Percentiles rank a stretch among this genome's conserved stretches.
phyloP scores from a whole-genome alignment of 495 filamentous ascomycete species.

The Haplographium delicatum region DNA sequence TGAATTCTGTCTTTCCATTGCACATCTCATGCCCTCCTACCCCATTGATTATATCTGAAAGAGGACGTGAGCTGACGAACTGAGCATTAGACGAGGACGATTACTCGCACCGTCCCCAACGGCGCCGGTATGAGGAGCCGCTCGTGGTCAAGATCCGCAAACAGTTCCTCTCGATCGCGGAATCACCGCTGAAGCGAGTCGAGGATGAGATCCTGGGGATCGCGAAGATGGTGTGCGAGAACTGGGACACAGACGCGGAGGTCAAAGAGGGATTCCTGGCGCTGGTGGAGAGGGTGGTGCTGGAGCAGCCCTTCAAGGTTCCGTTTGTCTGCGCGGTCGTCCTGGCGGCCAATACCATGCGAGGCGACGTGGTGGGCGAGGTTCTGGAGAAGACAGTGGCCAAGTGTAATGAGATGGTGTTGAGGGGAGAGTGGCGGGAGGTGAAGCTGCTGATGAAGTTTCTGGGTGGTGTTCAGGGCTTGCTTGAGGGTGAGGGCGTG shows the following conservation, averaged over 20 bases:
- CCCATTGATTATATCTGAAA: no score
- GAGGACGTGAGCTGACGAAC: slow-evolving; percentile 21
- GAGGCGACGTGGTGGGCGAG: slow-evolving; percentile 60
- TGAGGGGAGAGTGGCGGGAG: slow-evolving; percentile 75
- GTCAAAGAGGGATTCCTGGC: slow-evolving; percentile 63
- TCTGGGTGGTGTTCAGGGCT: slow-evolving; percentile 70
- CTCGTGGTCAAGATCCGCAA: slow-evolving; percentile 69
- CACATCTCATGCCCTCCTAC: no score
- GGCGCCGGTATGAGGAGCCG: slow-evolving; percentile 76
- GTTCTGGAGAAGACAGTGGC: slow-evolving; percentile 55
- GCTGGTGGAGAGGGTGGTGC: slow-evolving; percentile 64
- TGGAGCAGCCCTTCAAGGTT: slow-evolving; percentile 95
- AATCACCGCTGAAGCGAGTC: slow-evolving; percentile 73
- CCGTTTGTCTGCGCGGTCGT: slow-evolving; percentile 83
- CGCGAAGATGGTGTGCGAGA: slow-evolving; percentile 68
- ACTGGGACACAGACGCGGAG: slow-evolving; percentile 77
- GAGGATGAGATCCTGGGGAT: slow-evolving; percentile 77
- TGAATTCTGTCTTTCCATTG: neutral
- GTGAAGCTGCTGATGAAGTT: slow-evolving; percentile 89
- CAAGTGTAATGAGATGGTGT: slow-evolving; percentile 55
- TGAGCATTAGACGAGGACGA: slow-evolving; percentile 59
- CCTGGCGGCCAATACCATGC: slow-evolving; percentile 67
- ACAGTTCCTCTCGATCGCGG: slow-evolving; percentile 76
- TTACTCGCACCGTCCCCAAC: slow-evolving; percentile 66
- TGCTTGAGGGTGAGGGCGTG: slow-evolving; percentile 80